Evolutionary conservation across 345 rosid species (phyloP).

Genomic region (Erucastrum elatum): DNA sequence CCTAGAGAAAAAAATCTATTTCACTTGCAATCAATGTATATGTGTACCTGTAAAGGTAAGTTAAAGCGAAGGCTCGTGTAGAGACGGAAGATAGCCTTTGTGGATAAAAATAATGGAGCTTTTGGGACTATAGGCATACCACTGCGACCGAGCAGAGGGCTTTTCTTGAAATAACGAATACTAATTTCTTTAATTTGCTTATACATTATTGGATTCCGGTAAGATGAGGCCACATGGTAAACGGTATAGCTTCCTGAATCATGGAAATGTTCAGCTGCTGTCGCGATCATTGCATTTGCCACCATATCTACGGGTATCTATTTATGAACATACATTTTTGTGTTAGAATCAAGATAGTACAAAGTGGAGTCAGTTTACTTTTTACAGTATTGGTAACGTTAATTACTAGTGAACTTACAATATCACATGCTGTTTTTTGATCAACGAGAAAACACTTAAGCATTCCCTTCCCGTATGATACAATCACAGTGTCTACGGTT

Average conservation of each 20-base stretch:
- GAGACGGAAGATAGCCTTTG: conserved; percentile 62
- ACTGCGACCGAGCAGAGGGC: conserved; percentile 65
- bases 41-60: conserved; percentile 42
- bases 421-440: conserved; percentile 31
- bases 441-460: conserved; percentile 37
- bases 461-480: conserved; percentile 48
- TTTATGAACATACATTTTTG: neutral
- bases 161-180: conserved; percentile 47
- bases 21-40: neutral
- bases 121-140: conserved; percentile 58
- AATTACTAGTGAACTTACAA: conserved; percentile 40
- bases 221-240: conserved; percentile 73
- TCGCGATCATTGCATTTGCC: conserved; percentile 16
- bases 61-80: conserved; percentile 60
- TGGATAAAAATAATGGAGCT: conserved; percentile 39
- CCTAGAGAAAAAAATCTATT: neutral
- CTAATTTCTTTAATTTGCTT: conserved; percentile 42
- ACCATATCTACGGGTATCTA: conserved; percentile 34
- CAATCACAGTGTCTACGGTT: conserved; percentile 48
- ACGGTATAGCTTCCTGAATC: conserved; percentile 41
- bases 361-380: neutral
- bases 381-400: no score
- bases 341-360: neutral
- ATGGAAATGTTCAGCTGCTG: neutral
- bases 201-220: conserved; percentile 48